Base-by-base conservation (phyloP, 2,329 filamentous ascomycete genomes). In the Pezicula radicicola region DNA sequence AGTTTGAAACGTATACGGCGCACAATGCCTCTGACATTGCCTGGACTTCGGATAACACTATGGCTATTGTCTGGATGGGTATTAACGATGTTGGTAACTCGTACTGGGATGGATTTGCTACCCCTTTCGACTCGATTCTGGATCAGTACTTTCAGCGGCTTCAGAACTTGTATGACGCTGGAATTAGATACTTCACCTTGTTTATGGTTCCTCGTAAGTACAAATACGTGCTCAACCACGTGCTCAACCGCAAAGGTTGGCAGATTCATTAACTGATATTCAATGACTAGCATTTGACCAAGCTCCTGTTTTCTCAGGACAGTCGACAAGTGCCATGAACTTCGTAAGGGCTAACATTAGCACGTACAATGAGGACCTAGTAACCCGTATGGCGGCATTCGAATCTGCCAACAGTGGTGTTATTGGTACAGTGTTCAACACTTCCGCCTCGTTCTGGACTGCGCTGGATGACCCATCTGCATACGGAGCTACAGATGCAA, bases 401-500 rank as follows among this genome's bases (percentile, higher is more conserved):
- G 16, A 45, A 25, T 45, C 42, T 33, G 25, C 42, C 25, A 45
- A 45, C 12, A 45, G 21, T 45, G 42, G 42, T 15, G 42, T 45
- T 28, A 45, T 25, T 45, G 42, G 42, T 33, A 45, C 42, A 4
- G 42, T 45, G 13, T 45, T 45, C 27, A 45, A 45, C 21, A 45
- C 42, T 15, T 45, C 42, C 42, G 25, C 21, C 13, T 45, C 42
- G 19, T 45, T 45, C 42, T 45, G 19, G 27, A 45, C 42, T 28
- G 42, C 18, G n/a, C 12, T 55, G 6, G 36, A 35, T 12, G 48
- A 49, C 28, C 55, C 55, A 18, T 49, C 42, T n/a, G 37, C 28
- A 3, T 59, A 57, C 50, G 56, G 56, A n/a, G 56, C 56, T 6
- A 43, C 25, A 13, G 40, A 59, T 46, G 50, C 56, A 9, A 55